Evolutionary conservation across 2,329 filamentous ascomycete species (phyloP), one percentile per base, ranked within the genome.

Genomic region (Colletotrichum sp.): DNA sequence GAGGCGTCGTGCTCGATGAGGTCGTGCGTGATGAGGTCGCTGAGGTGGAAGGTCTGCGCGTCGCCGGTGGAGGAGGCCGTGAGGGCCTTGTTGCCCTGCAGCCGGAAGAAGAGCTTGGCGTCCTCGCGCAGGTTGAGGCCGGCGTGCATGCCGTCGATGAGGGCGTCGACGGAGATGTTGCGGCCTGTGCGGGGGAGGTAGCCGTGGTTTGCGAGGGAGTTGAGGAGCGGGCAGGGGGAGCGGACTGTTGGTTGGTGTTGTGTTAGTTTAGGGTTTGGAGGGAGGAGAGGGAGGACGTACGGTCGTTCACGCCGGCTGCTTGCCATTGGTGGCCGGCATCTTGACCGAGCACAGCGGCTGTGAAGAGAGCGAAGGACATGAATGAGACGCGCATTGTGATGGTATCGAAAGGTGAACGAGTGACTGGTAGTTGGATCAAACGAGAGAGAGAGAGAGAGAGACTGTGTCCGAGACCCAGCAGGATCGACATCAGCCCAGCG

Each of bases 201-300:
- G 72, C 76, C 76, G 73, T 80, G 79, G 76, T 80, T 80, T 8
- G 79, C 78, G 57, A 80, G 77, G 5, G 76, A 65, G 72, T 80
- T 80, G 7, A 78, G 59, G 31, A 78, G 74, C 3, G 76, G 77
- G 62, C 77, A 78, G 18, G 77, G 77, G 24, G 70, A 29, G 27
- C 75, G 70, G 34, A 43, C 69, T 59, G 34, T 2, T 16, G 15
- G 13, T 5, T 11, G 31, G 13, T 5, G 33, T 57, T 5, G 33
- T 43, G 27, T 61, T 24, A 31, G 38, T 8, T 12, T 16, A 0
- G 0, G 8, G 16, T 9, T 9, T 36, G 15, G 5, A 1, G 3
- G 8, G 21, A 38, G 5, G 15, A 3, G n/a, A 3, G 11, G 24
- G 29, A 36, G 8, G 43, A 31, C 67, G 29, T 12, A 57, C 55